Evolutionary conservation across 1,284 basidiomycete genomes (phyloP).

Genomic region (Apiotrichum laibachii): DNA sequence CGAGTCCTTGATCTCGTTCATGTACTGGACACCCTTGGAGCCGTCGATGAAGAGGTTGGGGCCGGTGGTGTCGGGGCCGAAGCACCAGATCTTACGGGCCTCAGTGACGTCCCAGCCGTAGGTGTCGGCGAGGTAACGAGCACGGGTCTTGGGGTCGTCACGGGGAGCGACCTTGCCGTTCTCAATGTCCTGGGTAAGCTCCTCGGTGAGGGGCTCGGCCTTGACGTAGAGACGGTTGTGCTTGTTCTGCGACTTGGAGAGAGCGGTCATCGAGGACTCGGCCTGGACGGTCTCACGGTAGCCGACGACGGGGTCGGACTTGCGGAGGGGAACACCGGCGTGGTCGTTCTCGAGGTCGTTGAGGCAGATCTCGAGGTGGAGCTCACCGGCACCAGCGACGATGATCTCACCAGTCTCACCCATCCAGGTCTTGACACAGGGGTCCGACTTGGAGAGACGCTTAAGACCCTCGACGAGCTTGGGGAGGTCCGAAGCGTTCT

Average conservation of each 20-base stretch:
- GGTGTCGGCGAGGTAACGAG: constrained; percentile 93
- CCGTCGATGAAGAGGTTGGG: constrained; percentile 97
- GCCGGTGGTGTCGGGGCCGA: constrained; percentile 97
- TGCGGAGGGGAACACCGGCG: constrained; percentile 98
- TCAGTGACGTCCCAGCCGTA: constrained; percentile 99
- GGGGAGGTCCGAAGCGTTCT: constrained; percentile 98
- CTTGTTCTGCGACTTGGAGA: constrained; percentile 99
- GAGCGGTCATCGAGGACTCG: constrained; percentile 91
- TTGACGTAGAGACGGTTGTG: constrained; percentile 98
- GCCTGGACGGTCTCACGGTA: constrained; percentile 98
- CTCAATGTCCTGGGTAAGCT: constrained; percentile 92
- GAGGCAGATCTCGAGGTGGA: constrained; percentile 99
- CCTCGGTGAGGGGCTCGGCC: constrained; percentile 90
- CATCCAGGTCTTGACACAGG: constrained; percentile 97
- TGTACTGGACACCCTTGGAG: constrained; percentile 97
- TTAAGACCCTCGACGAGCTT: constrained; percentile 99
- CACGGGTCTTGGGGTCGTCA: constrained; percentile 97
- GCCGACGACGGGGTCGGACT: constrained; percentile 96
- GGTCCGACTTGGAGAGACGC: constrained; percentile 99
- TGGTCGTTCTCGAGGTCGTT: constrained; percentile 99
- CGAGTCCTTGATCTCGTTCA: constrained; percentile 99
- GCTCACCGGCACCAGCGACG: constrained; percentile 97
- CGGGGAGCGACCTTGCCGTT: constrained; percentile 78
- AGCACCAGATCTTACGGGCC: constrained; percentile 99
- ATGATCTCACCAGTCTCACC: constrained; percentile 94